Base-by-base conservation (phyloP, 2,329 filamentous ascomycete species). In the Stachybotrys echinatus region DNA sequence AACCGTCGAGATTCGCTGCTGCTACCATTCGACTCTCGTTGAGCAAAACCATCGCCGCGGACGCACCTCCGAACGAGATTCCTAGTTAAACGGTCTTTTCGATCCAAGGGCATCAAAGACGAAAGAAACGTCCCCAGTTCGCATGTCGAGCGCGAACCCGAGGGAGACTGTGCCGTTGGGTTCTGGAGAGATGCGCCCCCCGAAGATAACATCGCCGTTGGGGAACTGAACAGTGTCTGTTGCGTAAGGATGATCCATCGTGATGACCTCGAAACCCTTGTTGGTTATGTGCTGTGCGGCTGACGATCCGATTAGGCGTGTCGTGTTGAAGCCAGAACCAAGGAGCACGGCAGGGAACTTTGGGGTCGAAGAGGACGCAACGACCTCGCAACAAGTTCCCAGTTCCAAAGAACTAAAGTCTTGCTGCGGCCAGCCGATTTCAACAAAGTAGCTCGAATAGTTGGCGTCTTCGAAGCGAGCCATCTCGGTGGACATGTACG, bases 391-490 rank as follows among this genome's bases (percentile, higher is more conserved):
- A 17, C 42, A 45, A 6, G 42, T 27, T n/a, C n/a, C n/a, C n/a
- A n/a, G n/a, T n/a, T n/a, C n/a, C n/a, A n/a, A n/a, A n/a, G n/a
- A n/a, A n/a, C n/a, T n/a, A n/a, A n/a, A 21, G 23, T 34, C 44
- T 4, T 23, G n/a, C 10, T 34, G 10, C 5, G 44, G 23, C 44
- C 23, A 46, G 7, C 19, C 20, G 7, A 23, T 17, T 8, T 34
- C 45, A 17, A 23, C 38, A 3, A 53, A 18, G 20, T 49, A 57
- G 22, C 45, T 48, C n/a, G 18, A 31, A 18, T 57, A 20, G 46
- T 56, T 57, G 19, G 42, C 49, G 40, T 61, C 58, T 31, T 58
- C 53, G 19, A 51, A 20, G 1, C 31, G 37, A n/a, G 53, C 52
- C 14, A 57, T 40, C 12, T 52, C 46, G 8, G 49, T 19, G 6